Base-by-base conservation (phyloP, 164 flowering plant species). In the Macadamia integrifolia region DNA sequence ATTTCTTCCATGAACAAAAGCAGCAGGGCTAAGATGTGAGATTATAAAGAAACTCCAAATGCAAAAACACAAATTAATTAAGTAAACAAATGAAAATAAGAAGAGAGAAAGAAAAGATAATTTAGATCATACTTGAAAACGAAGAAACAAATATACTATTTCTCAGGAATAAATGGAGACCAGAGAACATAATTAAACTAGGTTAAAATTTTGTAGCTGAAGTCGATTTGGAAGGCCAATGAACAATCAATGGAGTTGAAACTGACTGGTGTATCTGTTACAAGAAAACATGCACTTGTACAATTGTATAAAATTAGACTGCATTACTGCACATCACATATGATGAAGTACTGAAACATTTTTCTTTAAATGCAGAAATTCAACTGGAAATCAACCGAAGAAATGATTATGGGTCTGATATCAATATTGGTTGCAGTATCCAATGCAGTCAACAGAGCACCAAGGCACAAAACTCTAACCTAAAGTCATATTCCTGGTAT, bases 1-100 rank as follows among this genome's bases (percentile, higher is more conserved):
- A 87, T 83, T 79, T 79, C 98, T 92, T 65, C 60, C 72, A 77
- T 28, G 67, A 66, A 60, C 52, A 60, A 72, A 65, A 60, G 49
- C 12, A 28, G 28, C 40, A 42, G 62, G 55, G 7, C 46, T 48
- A 59, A 29, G 30, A 28, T 58, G 35, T 55, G 9, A 43, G 52
- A 15, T 31, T 4, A 17, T 18, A 55, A 53, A 1, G n/a, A 35
- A 35, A 61, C 30, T 35, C 13, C 49, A 61, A 61, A 17, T 11
- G 58, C 17, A 35, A 35, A 66, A 32, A 6, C 28, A 43, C 5
- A 18, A 58, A 28, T 23, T 1, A 35, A 35, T 4, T n/a, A 35
- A 35, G 4, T 35, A 2, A 52, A 1, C 1, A 52, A 52, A 17
- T 9, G n/a, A 14, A n/a, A 15, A 23, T 9, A 15, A 28, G 2